Percentiles rank a stretch among this genome's conserved stretches.
Conservation (phyloP, 495 filamentous ascomycete genomes). For the Penicillium malachiteum region DNA sequence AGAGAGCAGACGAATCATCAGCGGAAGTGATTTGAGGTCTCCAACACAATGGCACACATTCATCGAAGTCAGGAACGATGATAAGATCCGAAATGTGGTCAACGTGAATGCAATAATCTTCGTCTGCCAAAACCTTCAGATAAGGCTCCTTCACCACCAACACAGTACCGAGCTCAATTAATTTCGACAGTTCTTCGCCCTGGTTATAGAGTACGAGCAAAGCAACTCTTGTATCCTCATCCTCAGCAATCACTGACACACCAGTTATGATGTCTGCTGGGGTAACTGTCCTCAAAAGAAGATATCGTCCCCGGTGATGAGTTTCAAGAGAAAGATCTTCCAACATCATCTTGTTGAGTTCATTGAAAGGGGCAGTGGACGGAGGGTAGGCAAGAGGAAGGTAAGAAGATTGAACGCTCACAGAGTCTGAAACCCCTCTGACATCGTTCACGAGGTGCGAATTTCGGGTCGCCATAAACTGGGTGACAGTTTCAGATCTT, state of each 20-base stretch:
- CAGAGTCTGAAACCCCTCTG: not conserved
- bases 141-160: conserved; percentile 55
- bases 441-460: not conserved
- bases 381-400: conserved; percentile 27
- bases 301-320: conserved; percentile 47
- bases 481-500: not conserved
- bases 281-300: conserved; percentile 44
- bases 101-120: conserved; percentile 44
- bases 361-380: conserved; percentile 9
- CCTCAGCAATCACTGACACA: conserved; percentile 48
- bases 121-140: conserved; percentile 38
- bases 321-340: conserved; percentile 45
- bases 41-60: conserved; percentile 36
- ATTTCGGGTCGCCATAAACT: not conserved
- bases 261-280: conserved; percentile 40
- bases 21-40: conserved; percentile 18
- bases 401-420: conserved; percentile 17
- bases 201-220: conserved; percentile 51
- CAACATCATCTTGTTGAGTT: conserved; percentile 24
- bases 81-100: conserved; percentile 53
- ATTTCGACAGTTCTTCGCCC: conserved; percentile 13
- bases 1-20: conserved; percentile 14
- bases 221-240: conserved; percentile 46
- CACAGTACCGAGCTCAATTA: conserved; percentile 34
- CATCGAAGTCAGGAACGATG: conserved; percentile 29